phyloP scores from a whole-genome alignment of 108 stramenopile species.

The Nitzschia sp. region DNA sequence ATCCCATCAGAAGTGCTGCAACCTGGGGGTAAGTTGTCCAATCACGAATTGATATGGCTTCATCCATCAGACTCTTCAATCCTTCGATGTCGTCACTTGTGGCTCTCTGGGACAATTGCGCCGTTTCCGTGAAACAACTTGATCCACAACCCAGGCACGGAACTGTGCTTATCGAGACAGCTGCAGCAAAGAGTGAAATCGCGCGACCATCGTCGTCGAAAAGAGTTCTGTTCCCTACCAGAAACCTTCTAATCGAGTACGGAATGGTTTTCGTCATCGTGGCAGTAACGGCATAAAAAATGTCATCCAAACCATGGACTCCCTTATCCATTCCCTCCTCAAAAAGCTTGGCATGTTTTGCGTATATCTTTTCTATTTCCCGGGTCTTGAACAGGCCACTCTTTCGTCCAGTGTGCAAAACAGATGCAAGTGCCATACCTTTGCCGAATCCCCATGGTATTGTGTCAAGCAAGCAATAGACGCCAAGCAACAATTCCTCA shows the following conservation, averaged over 20 bases:
- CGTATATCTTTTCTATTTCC: conserved; percentile 37
- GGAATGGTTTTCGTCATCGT: conserved; percentile 17
- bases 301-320: conserved; percentile 30
- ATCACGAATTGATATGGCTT: conserved; percentile 11
- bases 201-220: conserved; percentile 31
- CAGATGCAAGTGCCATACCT: conserved; percentile 45
- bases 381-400: conserved; percentile 30
- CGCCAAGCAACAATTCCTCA: conserved; percentile 40
- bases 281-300: conserved; percentile 39
- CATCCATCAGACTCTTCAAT: conserved; percentile 12
- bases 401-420: conserved; percentile 33
- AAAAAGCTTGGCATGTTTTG: conserved; percentile 33
- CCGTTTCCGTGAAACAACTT: conserved; percentile 5
- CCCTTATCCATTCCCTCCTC: conserved; percentile 30
- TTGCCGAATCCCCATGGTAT: conserved; percentile 69
- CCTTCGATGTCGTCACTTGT: conserved; percentile 16
- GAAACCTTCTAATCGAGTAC: conserved; percentile 21
- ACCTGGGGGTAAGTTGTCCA: conserved; percentile 26
- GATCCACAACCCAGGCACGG: conserved; percentile 32
- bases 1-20: conserved; percentile 27
- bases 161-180: conserved; percentile 27
- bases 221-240: conserved; percentile 22
- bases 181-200: conserved; percentile 22
- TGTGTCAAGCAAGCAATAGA: conserved; percentile 46
- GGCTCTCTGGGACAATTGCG: conserved; percentile 15